These are phyloP conservation scores for Thalassiosira hispida DNA, from an alignment of 352 stramenopile species.

Conservation along the genomic window DNA sequence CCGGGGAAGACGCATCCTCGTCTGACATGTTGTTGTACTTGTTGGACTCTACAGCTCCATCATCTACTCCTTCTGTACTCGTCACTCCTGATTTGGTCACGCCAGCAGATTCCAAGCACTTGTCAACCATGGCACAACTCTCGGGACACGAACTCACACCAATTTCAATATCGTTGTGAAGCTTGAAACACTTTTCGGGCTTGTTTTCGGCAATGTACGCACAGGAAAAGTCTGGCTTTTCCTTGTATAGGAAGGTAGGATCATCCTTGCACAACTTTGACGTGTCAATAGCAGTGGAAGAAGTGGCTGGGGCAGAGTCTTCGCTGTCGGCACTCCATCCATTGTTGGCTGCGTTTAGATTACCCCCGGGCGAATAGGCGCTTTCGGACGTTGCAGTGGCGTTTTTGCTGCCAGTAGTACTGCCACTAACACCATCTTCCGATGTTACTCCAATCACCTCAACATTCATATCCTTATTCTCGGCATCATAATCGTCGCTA, in stretches of 20 bases:
- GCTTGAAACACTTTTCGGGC: slow-evolving; percentile 18
- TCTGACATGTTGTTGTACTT: no score
- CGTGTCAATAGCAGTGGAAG: background rate
- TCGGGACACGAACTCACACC: slow-evolving; percentile 26
- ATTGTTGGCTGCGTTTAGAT: no score
- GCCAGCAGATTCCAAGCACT: slow-evolving; percentile 30
- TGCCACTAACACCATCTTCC: no score
- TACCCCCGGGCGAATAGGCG: no score
- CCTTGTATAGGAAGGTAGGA: slow-evolving; percentile 30
- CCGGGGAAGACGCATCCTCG: background rate
- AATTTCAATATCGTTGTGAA: slow-evolving; percentile 16
- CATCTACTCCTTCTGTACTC: background rate
- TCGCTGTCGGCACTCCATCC: no score
- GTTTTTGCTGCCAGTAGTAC: no score
- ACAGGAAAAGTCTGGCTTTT: slow-evolving; percentile 10
- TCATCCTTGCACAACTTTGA: slow-evolving; percentile 23
- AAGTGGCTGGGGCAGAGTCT: no score
- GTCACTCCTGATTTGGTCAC: no score
- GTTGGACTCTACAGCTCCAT: background rate
- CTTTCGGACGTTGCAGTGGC: no score
- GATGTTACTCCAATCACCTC: no score
- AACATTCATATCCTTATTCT: no score
- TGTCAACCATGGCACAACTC: slow-evolving; percentile 30
- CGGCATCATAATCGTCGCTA: no score
- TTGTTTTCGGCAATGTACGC: slow-evolving; percentile 19